Percentiles rank a stretch among this genome's conserved stretches.
These are phyloP conservation scores for Eruca vesicaria DNA, from an alignment of 441 rosid genomes.

Conservation along the genomic window DNA sequence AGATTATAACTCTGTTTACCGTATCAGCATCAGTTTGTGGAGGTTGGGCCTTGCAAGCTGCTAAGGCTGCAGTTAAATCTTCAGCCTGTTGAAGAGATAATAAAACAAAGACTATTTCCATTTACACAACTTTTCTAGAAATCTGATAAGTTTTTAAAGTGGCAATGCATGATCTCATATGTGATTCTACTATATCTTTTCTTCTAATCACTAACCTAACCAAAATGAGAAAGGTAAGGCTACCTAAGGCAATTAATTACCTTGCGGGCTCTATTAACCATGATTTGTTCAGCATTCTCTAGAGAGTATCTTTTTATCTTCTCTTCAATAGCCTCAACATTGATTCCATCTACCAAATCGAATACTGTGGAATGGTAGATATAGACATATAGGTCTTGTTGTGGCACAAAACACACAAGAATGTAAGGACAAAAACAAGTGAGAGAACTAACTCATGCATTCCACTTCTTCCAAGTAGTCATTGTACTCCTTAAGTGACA, in stretches of 20 bases:
- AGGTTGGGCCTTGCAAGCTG: slow-evolving; percentile 71
- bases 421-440: slow-evolving; percentile 7
- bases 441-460: slow-evolving; percentile 70
- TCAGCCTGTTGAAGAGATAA: slow-evolving; percentile 60
- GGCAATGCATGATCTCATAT: not conserved
- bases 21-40: slow-evolving; percentile 50
- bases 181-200: not conserved
- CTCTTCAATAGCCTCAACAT: slow-evolving; percentile 70
- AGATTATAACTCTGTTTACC: slow-evolving; percentile 45
- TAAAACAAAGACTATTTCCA: not conserved
- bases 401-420: not conserved
- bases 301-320: slow-evolving; percentile 63
- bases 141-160: no score
- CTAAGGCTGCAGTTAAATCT: slow-evolving; percentile 77
- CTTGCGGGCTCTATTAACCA: slow-evolving; percentile 81
- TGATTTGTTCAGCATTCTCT: slow-evolving; percentile 87
- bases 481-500: slow-evolving; percentile 71
- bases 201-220: not conserved
- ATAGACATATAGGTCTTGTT: slow-evolving; percentile 5
- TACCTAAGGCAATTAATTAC: slow-evolving; percentile 32
- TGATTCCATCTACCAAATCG: slow-evolving; percentile 66
- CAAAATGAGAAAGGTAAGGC: not conserved
- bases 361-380: slow-evolving; percentile 46
- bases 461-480: slow-evolving; percentile 97
- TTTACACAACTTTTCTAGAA: not conserved